Evolutionary conservation across 225 moss, liverwort and hornwort species (phyloP), one percentile per base, ranked within the genome.

Genomic region (Sphagnum contortum): DNA sequence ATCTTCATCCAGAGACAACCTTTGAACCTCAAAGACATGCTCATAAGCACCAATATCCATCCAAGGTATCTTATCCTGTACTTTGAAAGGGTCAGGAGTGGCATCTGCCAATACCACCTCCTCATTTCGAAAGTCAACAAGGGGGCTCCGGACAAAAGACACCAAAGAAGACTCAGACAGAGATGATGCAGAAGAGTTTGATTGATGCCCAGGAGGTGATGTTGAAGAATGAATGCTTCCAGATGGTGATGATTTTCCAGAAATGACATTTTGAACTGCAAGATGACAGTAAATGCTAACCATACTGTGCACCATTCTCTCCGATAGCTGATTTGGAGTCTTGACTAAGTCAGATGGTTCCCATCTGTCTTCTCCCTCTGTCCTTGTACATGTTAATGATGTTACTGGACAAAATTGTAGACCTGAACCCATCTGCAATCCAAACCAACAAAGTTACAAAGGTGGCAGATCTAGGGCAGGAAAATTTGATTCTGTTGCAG

Each of bases 221-320:
- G 78, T 85, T 59, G 85, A 87, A 59, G 87, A 89, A 55, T 68
- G 82, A 58, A 72, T 66, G 58, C 62, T 80, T 60, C 82, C 76
- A 48, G 64, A 64, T 50, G 68, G 70, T 5, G 80, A 80, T 13
- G 71, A 67, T 48, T 66, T 69, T 65, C 65, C 70, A 29, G 55
- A 46, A 48, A 14, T 64, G 59, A 55, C 64, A 69, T 67, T 80
- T 68, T 79, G 62, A 45, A 79, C 79, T 57, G 79, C 74, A 62
- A 90, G 76, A 67, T 95, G 92, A 77, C 78, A 87, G 66, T 95
- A 95, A 58, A 95, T 95, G 57, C 75, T 79, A 47, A 88, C 79
- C 77, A 95, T 73, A 72, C 95, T 92, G 69, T 66, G 73, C 47
- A 95, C 89, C 82, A 95, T 86, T 72, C 91, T 83, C 76, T 95